phyloP scores from a whole-genome alignment of 768 basidiomycete genomes.

The Panellus pusillus region DNA sequence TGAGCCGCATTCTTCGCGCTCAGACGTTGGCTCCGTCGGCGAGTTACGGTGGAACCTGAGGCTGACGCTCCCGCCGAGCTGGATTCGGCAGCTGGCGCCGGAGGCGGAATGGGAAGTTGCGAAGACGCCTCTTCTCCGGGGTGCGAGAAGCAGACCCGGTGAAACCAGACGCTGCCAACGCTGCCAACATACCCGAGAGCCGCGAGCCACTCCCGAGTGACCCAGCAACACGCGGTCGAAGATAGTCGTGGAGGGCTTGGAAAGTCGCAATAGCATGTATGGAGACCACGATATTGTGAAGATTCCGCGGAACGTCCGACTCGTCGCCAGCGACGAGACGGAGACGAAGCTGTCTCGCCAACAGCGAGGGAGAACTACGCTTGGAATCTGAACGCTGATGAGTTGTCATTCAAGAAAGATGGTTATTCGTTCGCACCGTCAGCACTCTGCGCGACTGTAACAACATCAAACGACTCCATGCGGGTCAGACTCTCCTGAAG shows the following conservation, averaged over 20 bases:
- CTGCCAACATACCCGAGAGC: slow-evolving; percentile 88
- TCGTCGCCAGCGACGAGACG: slow-evolving; percentile 89
- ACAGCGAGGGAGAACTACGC: slow-evolving; percentile 83
- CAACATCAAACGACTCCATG: slow-evolving; percentile 95
- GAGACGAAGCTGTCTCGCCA: slow-evolving; percentile 90
- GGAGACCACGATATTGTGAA: slow-evolving; percentile 91
- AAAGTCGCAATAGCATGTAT: slow-evolving; percentile 99
- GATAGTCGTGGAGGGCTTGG: slow-evolving; percentile 94
- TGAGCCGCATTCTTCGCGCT: slow-evolving; percentile 59
- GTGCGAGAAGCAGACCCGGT: slow-evolving; percentile 47
- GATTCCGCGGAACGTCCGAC: slow-evolving; percentile 80
- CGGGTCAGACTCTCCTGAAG: slow-evolving; percentile 93
- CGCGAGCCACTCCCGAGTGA: slow-evolving; percentile 62
- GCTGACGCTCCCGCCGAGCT: slow-evolving; percentile 36
- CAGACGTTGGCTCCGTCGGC: slow-evolving; percentile 82
- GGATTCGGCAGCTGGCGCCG: slow-evolving; percentile 29
- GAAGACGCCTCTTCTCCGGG: slow-evolving; percentile 36
- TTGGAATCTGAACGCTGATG: slow-evolving; percentile 64
- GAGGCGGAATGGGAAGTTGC: slow-evolving; percentile 30
- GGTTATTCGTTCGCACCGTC: slow-evolving; percentile 57
- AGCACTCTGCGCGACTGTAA: slow-evolving; percentile 78
- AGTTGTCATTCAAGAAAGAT: slow-evolving; percentile 3
- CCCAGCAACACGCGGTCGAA: slow-evolving; percentile 86
- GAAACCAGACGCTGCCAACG: slow-evolving; percentile 77
- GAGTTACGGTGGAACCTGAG: slow-evolving; percentile 44